A percentile compares a stretch with the other conserved stretches of the same genome.
Conservation (phyloP, 2,329 filamentous ascomycete species). For the Chrysoporthe austroafricana region DNA sequence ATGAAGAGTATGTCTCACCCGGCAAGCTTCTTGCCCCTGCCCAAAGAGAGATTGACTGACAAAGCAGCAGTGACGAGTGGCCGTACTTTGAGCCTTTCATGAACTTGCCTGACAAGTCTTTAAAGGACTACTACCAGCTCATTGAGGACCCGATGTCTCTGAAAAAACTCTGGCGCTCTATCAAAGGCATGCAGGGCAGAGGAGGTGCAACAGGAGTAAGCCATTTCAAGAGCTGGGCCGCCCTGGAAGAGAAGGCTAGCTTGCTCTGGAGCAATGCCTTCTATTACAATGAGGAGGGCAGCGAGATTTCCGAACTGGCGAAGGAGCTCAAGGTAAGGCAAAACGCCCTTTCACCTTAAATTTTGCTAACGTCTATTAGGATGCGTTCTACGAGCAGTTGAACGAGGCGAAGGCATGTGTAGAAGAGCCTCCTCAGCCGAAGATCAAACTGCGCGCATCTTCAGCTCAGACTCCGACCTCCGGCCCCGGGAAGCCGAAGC, state of each 20-base stretch:
- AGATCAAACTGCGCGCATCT: conserved; percentile 79
- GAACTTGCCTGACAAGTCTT: conserved; percentile 72
- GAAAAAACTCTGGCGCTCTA: conserved; percentile 74
- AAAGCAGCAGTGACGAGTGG: conserved; percentile 63
- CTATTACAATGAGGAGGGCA: conserved; percentile 90
- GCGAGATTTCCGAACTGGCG: conserved; percentile 78
- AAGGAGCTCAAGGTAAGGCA: conserved; percentile 73
- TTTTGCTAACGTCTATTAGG: conserved; percentile 47
- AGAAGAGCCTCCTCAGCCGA: conserved; percentile 72
- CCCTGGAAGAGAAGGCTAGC: conserved; percentile 78
- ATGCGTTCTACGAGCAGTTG: conserved; percentile 69
- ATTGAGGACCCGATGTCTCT: conserved; percentile 83
- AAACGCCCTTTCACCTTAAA: conserved; percentile 5
- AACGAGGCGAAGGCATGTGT: conserved; percentile 74
- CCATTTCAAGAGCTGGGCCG: conserved; percentile 80
- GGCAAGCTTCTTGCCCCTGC: conserved; percentile 1
- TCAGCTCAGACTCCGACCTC: conserved; percentile 48
- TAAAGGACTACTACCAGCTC: conserved; percentile 85
- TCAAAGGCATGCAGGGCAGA: conserved; percentile 73
- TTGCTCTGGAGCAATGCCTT: conserved; percentile 87
- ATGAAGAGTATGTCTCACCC: conserved; percentile 59
- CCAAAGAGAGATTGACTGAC: conserved; percentile 31
- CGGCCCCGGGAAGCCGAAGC: conserved; percentile 51
- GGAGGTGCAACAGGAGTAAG: conserved; percentile 64
- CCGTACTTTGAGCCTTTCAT: conserved; percentile 75